These are phyloP conservation scores for Vitis cinerea DNA, from an alignment of 164 flowering plant genomes.

Conservation along the genomic window DNA sequence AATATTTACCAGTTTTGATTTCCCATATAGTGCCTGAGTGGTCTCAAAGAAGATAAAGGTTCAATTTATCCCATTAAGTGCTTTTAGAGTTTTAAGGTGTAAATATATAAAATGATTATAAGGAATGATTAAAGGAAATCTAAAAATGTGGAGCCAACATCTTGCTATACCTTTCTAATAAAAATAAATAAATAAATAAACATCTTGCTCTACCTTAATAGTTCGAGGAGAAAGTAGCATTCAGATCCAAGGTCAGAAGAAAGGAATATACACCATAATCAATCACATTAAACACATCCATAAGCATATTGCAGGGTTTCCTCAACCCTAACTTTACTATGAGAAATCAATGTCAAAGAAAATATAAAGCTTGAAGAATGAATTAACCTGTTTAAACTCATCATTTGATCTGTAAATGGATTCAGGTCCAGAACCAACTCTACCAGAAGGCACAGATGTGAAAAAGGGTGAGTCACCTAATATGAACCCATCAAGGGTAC, in stretches of 20 bases:
- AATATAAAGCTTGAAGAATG: background rate
- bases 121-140: background rate
- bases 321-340: background rate
- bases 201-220: background rate
- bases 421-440: conserved; percentile 89
- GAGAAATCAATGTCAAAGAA: background rate
- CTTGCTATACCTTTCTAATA: too few relatives aligned
- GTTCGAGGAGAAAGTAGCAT: background rate
- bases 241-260: background rate
- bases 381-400: conserved; percentile 82
- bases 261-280: background rate
- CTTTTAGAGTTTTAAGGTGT: background rate
- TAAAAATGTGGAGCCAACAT: background rate
- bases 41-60: too few relatives aligned
- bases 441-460: conserved; percentile 98
- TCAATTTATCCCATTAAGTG: too few relatives aligned
- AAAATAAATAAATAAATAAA: too few relatives aligned
- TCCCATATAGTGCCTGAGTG: too few relatives aligned
- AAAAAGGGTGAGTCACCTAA: conserved; percentile 95
- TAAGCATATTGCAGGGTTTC: background rate
- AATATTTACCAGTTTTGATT: too few relatives aligned
- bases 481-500: conserved; percentile 84
- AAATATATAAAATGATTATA: background rate
- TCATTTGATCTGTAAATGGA: conserved; percentile 82
- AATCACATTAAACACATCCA: background rate